Percentiles rank a stretch among this genome's conserved stretches.
phyloP scores from a whole-genome alignment of 257 asterid genomes.

The Euphrasia confusa region DNA sequence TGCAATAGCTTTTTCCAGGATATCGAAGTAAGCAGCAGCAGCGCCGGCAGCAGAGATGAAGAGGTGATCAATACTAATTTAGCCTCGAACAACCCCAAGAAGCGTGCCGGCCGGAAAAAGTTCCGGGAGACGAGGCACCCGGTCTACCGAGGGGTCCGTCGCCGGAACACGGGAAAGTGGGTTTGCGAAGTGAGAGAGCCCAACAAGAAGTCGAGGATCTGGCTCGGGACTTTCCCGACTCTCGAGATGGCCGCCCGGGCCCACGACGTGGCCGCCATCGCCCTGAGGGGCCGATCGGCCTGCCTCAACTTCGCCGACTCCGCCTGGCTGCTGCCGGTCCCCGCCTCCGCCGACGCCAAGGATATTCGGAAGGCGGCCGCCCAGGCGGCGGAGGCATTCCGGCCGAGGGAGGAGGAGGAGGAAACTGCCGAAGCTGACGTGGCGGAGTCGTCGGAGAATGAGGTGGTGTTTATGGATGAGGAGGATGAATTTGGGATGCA shows the following conservation, averaged over 20 bases:
- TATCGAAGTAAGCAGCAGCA: background rate
- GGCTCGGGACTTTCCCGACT: background rate
- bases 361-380: conserved; percentile 59
- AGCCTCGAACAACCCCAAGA: conserved; percentile 49
- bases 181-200: conserved; percentile 64
- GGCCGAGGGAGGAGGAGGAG: conserved; percentile 16
- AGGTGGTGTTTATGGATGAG: conserved; percentile 38
- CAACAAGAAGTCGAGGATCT: conserved; percentile 2
- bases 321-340: conserved; percentile 53
- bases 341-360: conserved; percentile 44
- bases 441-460: conserved; percentile 6
- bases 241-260: conserved; percentile 5
- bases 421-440: background rate
- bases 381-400: conserved; percentile 52
- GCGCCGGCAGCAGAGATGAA: conserved; percentile 25
- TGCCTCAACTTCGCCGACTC: conserved; percentile 71
- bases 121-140: conserved; percentile 61
- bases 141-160: conserved; percentile 47
- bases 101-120: conserved; percentile 46
- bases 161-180: conserved; percentile 54
- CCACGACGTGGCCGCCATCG: conserved; percentile 16
- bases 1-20: background rate
- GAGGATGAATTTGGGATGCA: conserved; percentile 50
- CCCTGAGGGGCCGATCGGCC: conserved; percentile 60
- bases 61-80: conserved; percentile 23